Evolutionary conservation across 2,329 filamentous ascomycete genomes (phyloP), one percentile per base, ranked within the genome.

Genomic region (Curvularia lunata): DNA sequence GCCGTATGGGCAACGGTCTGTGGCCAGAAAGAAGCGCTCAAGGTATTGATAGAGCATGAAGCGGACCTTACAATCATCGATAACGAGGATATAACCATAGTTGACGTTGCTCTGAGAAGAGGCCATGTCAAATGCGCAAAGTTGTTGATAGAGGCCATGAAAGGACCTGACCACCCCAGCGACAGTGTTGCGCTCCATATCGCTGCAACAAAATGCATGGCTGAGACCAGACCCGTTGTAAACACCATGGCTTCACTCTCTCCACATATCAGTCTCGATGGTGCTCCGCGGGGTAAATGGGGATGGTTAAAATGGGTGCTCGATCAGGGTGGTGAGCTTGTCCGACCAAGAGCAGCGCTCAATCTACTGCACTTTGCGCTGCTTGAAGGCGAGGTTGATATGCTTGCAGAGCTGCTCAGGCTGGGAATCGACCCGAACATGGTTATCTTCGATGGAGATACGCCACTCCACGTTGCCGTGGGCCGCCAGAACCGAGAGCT

Each of bases 241-340:
- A 32, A 32, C 6, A 7, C 4, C 25, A 16, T 46, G 6, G 19
- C 43, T 6, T 4, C 28, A 19, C 19, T 46, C 8, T 46, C 19
- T 5, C 43, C 25, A 3, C 27, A 46, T 19, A 21, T 32, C 43
- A 13, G 27, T 27, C 19, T 54, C 64, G 1, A n/a, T 67, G 30
- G 62, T 67, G 27, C 2, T 13, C 34, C 10, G n/a, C 9, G 2
- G 18, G 1, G 38, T 21, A 40, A 62, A 16, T 51, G 48, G 40
- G 60, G 50, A 2, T 72, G 69, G 69, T 45, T 72, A 37, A 30
- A 54, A 21, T 69, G 66, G 64, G 56, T 68, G 12, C 43, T 71
- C 5, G 54, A 63, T 13, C 23, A 13, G 30, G 67, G 67, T 27
- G 68, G 67, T 7, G 38, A 61, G 16, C 50, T 70, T 16, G 48